A percentile compares a stretch with the other conserved stretches of the same genome.
Evolutionary conservation across 2,329 filamentous ascomycete genomes (phyloP).

Genomic region (Colletotrichum sp.): DNA sequence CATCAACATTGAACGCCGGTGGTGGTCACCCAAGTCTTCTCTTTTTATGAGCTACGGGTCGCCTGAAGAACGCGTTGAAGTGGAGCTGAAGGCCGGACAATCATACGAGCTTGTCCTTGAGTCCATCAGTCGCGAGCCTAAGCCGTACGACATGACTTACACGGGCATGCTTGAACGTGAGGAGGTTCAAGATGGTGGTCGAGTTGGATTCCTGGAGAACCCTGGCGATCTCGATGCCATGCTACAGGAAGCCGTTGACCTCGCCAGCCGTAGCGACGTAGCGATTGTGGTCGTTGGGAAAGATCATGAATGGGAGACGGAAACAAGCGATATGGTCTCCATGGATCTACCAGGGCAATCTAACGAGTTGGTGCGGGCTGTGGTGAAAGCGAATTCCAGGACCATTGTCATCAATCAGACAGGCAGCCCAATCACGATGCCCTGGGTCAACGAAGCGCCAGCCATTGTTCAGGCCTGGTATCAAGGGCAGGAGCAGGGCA

Average conservation of each 20-base stretch:
- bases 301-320: background rate
- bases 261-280: background rate
- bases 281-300: background rate
- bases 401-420: slow-evolving; percentile 21
- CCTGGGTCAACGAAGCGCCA: background rate
- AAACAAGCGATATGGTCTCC: background rate
- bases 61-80: background rate
- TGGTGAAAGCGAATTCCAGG: background rate
- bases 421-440: background rate
- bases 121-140: background rate
- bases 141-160: background rate
- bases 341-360: background rate
- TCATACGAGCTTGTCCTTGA: background rate
- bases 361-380: background rate
- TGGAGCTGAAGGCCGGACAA: background rate
- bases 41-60: background rate
- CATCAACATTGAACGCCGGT: background rate
- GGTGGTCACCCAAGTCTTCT: background rate
- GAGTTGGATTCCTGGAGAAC: background rate
- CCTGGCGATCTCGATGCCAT: background rate
- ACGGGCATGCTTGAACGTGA: background rate
- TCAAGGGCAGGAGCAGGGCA: background rate
- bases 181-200: background rate
- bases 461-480: background rate
- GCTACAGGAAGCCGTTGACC: background rate